Conservation (phyloP, 805 yeast genomes). For the Komagataella kurtzmanii region DNA sequence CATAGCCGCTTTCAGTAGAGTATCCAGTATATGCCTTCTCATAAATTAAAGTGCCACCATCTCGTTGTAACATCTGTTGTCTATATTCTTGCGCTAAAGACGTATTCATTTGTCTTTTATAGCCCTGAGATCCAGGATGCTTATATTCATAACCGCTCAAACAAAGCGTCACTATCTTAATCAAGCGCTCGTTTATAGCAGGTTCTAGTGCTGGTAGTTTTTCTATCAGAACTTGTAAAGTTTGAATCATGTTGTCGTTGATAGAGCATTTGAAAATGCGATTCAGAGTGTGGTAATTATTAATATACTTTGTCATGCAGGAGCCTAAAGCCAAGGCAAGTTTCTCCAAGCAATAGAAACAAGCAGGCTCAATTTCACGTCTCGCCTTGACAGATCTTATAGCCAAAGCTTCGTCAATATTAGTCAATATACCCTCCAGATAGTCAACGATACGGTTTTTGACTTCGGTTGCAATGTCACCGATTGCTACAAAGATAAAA, state of each 20-base stretch:
- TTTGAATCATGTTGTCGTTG: conserved; percentile 70
- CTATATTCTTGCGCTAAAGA: conserved; percentile 69
- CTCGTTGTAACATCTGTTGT: conserved; percentile 56
- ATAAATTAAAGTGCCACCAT: conserved; percentile 28
- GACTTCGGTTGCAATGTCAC: conserved; percentile 70
- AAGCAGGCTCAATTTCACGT: conserved; percentile 70
- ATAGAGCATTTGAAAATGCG: conserved; percentile 73
- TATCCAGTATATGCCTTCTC: background rate
- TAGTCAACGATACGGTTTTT: conserved; percentile 79
- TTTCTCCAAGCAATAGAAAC: conserved; percentile 81
- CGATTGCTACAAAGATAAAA: conserved; percentile 67
- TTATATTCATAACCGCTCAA: conserved; percentile 71
- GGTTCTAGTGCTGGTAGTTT: conserved; percentile 73
- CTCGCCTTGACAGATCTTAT: conserved; percentile 46
- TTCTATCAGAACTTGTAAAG: conserved; percentile 50
- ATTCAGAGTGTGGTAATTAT: conserved; percentile 60
- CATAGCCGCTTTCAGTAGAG: background rate
- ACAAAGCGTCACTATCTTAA: conserved; percentile 60
- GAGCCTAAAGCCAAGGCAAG: conserved; percentile 86
- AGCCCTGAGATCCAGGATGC: conserved; percentile 79
- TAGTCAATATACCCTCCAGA: conserved; percentile 76
- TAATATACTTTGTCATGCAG: conserved; percentile 79
- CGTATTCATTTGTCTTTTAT: conserved; percentile 41
- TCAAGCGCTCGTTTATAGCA: conserved; percentile 54
- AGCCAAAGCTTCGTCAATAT: conserved; percentile 65